phyloP scores from a whole-genome alignment of 1,284 basidiomycete species.

The Cutaneotrichosporon sp. region DNA sequence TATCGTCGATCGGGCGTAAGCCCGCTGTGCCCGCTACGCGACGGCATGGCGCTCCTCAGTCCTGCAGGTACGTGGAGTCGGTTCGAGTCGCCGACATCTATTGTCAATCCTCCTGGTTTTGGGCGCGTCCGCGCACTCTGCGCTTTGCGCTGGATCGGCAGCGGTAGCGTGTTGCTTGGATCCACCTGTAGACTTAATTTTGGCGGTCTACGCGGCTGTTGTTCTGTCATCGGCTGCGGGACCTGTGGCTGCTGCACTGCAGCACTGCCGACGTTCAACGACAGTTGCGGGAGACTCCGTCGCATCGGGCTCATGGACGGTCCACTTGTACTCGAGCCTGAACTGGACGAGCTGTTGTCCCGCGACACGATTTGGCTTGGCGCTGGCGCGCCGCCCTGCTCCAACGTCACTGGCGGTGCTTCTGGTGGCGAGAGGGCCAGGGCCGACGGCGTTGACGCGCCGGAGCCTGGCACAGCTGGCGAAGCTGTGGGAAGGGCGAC shows the following conservation, averaged over 20 bases:
- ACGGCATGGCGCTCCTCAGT: slow-evolving; percentile 7
- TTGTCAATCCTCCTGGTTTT: slow-evolving; percentile 8
- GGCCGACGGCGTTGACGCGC: slow-evolving; percentile 1
- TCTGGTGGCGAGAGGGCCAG: not conserved
- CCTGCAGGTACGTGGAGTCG: slow-evolving; percentile 2
- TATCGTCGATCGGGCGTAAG: not conserved
- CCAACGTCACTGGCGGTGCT: not conserved
- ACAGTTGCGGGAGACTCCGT: slow-evolving; percentile 27
- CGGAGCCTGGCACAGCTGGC: not conserved
- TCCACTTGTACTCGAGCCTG: slow-evolving; percentile 8
- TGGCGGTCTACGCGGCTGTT: slow-evolving; percentile 26
- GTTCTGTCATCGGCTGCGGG: not conserved
- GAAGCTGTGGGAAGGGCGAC: not conserved
- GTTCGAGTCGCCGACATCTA: slow-evolving; percentile 16
- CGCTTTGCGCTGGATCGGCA: not conserved
- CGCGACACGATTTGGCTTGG: slow-evolving; percentile 2
- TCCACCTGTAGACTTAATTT: slow-evolving; percentile 40
- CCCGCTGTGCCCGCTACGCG: not conserved
- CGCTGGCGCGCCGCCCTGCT: not conserved
- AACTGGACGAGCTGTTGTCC: slow-evolving; percentile 18
- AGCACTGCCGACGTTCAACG: slow-evolving; percentile 12
- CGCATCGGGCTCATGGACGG: slow-evolving; percentile 11
- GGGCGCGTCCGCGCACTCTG: slow-evolving; percentile 9
- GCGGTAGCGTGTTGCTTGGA: not conserved
- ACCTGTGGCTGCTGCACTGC: not conserved